phyloP scores from a whole-genome alignment of 169 alveolate genomes.

The Cryptosporidium parvum region DNA sequence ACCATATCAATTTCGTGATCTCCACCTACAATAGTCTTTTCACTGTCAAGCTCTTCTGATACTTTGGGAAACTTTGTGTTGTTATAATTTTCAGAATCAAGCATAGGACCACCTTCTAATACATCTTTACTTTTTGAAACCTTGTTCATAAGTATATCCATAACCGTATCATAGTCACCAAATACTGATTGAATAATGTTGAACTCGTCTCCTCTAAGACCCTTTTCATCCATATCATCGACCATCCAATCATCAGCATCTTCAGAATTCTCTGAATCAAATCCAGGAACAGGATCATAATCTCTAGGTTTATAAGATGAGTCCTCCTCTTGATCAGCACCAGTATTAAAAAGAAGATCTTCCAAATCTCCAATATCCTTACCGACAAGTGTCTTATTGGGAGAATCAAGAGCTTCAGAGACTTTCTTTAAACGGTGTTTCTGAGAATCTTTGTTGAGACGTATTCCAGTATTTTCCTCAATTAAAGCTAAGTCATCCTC shows the following conservation, averaged over 20 bases:
- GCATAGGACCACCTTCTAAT: background rate
- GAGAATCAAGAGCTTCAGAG: conserved; percentile 42
- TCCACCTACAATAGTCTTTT: background rate
- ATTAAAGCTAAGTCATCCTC: conserved; percentile 61
- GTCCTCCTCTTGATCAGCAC: conserved; percentile 17
- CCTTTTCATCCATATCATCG: conserved; percentile 39
- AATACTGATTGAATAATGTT: conserved; percentile 68
- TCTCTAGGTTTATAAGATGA: background rate
- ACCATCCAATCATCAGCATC: conserved; percentile 73
- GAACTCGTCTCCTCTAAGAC: conserved; percentile 30
- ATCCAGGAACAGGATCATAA: background rate
- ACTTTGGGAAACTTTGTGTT: background rate
- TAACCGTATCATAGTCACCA: conserved; percentile 71
- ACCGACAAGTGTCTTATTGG: conserved; percentile 42
- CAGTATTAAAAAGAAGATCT: conserved; percentile 35
- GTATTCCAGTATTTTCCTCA: conserved; percentile 72
- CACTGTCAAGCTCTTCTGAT: background rate
- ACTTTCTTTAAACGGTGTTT: conserved; percentile 65
- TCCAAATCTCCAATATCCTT: conserved; percentile 61
- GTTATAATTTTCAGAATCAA: background rate
- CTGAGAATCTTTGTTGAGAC: conserved; percentile 38
- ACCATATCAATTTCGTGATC: conserved; percentile 19
- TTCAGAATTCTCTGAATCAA: conserved; percentile 20
- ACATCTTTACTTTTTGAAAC: conserved; percentile 15
- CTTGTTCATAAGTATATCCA: conserved; percentile 67